Base-by-base conservation (phyloP, 208 protist genomes). In the Leishmania amazonensis region DNA sequence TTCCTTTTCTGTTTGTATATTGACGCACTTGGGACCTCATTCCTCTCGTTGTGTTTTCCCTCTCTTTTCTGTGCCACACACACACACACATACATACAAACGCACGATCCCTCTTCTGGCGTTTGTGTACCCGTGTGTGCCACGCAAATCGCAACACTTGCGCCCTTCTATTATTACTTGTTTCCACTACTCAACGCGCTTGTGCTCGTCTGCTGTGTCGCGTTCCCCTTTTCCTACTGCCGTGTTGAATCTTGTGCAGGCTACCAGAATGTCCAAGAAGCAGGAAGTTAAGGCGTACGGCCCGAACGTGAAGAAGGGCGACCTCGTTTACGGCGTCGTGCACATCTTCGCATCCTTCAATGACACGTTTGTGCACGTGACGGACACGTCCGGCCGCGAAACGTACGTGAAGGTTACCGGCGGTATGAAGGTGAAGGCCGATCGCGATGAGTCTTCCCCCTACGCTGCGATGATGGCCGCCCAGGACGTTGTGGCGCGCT, bases 401-500 rank as follows among this genome's bases (percentile, higher is more conserved):
- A 99, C 99, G 75, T 97, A 99, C 87, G 90, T 93, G 81, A 97
- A 99, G 88, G 94, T 99, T 28, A 99, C 99, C 78, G 99, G 99
- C 85, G 99, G 99, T 88, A 99, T 99, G 99, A 99, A 99, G 95
- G 99, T 99, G 76, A 99, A 99, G 97, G 99, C 99, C 58, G 99
- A 99, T 86, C 97, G 99, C 90, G 99, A 99, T 94, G 99, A 99
- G 94, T 99, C 99, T 54, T 99, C 99, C 35, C 99, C 99, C 83
- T 99, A 99, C 95, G 99, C 99, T 75, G 99, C 99, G 80, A 99
- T 99, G 99, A 96, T 99, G 89, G 99, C 99, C 77, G 99, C 99
- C 71, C 99, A 99, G 95, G 98, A 99, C 85, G 99, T 99, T 31
- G 99, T 99, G 83, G 97, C 94, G 28, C 91, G 96, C 85, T 99